These are phyloP conservation scores for Xylariaceae sp. DNA, from an alignment of 2,329 filamentous ascomycete genomes.

Conservation along the genomic window DNA sequence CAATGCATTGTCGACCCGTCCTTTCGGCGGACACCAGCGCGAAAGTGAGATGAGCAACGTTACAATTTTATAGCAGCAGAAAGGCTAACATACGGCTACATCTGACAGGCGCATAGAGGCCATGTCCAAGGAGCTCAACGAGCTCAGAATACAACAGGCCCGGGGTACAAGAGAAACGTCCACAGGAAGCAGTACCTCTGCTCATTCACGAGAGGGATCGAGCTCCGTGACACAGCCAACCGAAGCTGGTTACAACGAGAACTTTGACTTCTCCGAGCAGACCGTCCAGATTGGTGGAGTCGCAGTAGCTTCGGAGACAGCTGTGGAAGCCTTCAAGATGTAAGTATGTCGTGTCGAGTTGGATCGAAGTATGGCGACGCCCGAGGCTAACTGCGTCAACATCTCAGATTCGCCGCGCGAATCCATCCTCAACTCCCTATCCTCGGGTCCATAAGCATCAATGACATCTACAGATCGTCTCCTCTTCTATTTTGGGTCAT, in stretches of 20 bases:
- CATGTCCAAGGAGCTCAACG: conserved; percentile 31
- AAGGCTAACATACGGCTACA: not conserved
- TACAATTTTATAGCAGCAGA: too few relatives aligned
- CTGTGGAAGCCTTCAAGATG: conserved; percentile 23
- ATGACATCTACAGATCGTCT: conserved; percentile 22
- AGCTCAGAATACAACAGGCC: conserved; percentile 26
- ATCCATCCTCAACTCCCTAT: conserved; percentile 28
- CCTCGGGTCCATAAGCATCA: conserved; percentile 24
- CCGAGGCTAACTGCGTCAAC: not conserved
- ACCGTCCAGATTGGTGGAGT: conserved; percentile 19
- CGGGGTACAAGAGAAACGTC: conserved; percentile 15
- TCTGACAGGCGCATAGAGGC: conserved; percentile 28
- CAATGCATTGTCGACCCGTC: conserved; percentile 30
- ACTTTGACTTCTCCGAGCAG: conserved; percentile 22
- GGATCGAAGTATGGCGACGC: too few relatives aligned
- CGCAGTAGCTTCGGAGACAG: conserved; percentile 15
- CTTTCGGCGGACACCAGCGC: conserved; percentile 29
- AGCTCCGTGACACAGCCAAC: conserved; percentile 11
- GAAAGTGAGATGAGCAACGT: conserved; percentile 24
- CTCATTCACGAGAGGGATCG: conserved; percentile 18
- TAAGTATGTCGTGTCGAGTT: conserved; percentile 10
- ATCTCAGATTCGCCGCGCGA: conserved; percentile 21
- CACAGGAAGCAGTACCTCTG: conserved; percentile 21
- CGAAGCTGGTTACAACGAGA: conserved; percentile 15
- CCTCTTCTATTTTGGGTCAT: conserved; percentile 31